Evolutionary conservation across 345 rosid genomes (phyloP), one percentile per base, ranked within the genome.

Genomic region (rapeseed (Brassica napus)): DNA sequence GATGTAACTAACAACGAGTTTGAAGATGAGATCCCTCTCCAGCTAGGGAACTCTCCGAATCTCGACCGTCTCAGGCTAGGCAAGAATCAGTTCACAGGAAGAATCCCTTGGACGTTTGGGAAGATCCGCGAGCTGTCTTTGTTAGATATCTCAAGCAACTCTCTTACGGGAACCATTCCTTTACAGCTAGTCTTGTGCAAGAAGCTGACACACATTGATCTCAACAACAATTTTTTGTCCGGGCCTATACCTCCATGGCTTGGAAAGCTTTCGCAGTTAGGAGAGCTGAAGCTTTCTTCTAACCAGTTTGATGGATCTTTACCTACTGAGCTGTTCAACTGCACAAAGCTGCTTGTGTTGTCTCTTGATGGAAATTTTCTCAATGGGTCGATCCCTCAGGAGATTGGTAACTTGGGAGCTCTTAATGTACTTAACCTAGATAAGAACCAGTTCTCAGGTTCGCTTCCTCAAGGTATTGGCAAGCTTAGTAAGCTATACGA

Each of bases 41-140:
- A 77, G 79, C 76, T 95, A 60, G 97, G 98, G 23, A 87, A 87
- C 86, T 95, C 99, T 32, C 89, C 84, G 28, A 78, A 64, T 69
- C 92, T 95, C 68, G 96, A 90, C 73, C 91, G 99, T 81, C 69
- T 95, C 16, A 89, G 99, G 77, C 76, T 95, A 65, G 98, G 98
- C 21, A 84, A 82, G 82, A 95, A 93, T 80, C 85, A 74, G 16
- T 91, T 91, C 79, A 85, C 80, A 6, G 99, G 98, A 59, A 82
- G 71, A 62, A 87, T 95, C 77, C 99, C 99, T 0, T 84, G 88
- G 93, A 87, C 97, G 15, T 74, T 93, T 28, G 97, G 98, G 15
- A 89, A 86, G 74, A 87, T 95, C 78, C 87, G 71, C 7, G 85
- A 87, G 74, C 68, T 95, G 39, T 86, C 91, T 0, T 68, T 95